phyloP scores from a whole-genome alignment of 371 early-diverging fungal species.

The Aphelidium insulamus region DNA sequence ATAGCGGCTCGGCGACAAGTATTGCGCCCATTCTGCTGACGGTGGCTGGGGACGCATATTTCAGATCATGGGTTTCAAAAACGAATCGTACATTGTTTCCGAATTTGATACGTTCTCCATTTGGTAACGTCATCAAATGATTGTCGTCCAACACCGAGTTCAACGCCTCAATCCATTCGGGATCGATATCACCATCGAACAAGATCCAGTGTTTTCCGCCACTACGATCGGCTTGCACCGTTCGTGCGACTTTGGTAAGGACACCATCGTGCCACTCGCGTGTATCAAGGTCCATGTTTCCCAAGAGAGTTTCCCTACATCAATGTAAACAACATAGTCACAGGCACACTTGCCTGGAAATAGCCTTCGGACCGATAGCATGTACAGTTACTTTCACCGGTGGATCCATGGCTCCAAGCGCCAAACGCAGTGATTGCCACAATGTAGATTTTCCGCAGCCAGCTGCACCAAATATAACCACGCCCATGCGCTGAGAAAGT shows the following conservation, averaged over 20 bases:
- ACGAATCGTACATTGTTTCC: constrained; percentile 27
- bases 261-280: constrained; percentile 30
- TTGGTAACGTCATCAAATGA: constrained; percentile 25
- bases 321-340: constrained; percentile 20
- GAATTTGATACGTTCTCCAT: constrained; percentile 29
- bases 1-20: constrained; percentile 3
- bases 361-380: no score
- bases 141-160: constrained; percentile 31
- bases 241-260: constrained; percentile 18
- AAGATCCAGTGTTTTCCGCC: constrained; percentile 20
- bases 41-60: constrained; percentile 28
- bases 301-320: constrained; percentile 20
- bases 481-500: constrained; percentile 22
- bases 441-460: constrained; percentile 22
- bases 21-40: constrained; percentile 33
- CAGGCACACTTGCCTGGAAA: no score
- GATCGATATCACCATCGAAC: constrained; percentile 29
- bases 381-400: no score
- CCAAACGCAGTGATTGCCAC: constrained; percentile 12
- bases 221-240: constrained; percentile 16
- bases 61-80: constrained; percentile 25
- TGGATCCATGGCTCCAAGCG: no score
- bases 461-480: constrained; percentile 23
- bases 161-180: constrained; percentile 31
- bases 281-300: constrained; percentile 27